These are phyloP conservation scores for Martiniozyma asiatica DNA, from an alignment of 1,139 yeast genomes.

Conservation along the genomic window DNA sequence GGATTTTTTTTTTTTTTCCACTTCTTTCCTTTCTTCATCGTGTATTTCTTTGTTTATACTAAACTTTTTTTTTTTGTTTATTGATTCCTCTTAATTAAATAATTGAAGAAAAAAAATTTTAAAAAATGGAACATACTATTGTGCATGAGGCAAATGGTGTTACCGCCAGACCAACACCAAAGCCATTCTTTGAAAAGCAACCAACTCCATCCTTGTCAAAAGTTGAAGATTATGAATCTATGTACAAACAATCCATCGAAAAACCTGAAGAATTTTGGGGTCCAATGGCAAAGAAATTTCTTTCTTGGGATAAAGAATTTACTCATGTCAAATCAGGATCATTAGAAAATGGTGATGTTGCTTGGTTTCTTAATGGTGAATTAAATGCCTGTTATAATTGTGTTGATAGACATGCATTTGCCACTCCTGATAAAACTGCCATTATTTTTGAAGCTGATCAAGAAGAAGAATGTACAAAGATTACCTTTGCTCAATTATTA, in stretches of 20 bases:
- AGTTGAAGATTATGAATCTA: slow-evolving; percentile 57
- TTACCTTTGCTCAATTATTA: slow-evolving; percentile 80
- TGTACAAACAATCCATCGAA: slow-evolving; percentile 67
- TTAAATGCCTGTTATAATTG: slow-evolving; percentile 91
- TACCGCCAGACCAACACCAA: slow-evolving; percentile 53
- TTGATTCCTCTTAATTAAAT: too few species aligned
- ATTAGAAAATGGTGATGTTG: slow-evolving; percentile 62
- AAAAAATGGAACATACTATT: too few species aligned
- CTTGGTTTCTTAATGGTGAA: slow-evolving; percentile 92
- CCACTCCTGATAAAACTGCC: slow-evolving; percentile 79
- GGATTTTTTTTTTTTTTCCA: too few species aligned
- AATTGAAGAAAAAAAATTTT: too few species aligned
- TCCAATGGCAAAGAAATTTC: slow-evolving; percentile 62
- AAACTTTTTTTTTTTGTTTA: too few species aligned
- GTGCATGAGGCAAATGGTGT: slow-evolving; percentile 80
- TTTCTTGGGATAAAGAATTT: slow-evolving; percentile 81
- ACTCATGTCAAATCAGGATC: slow-evolving; percentile 62
- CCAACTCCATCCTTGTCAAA: slow-evolving; percentile 32
- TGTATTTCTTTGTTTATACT: too few species aligned
- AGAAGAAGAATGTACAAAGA: slow-evolving; percentile 56
- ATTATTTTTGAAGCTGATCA: slow-evolving; percentile 93
- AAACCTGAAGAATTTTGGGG: slow-evolving; percentile 84
- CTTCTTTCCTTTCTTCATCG: too few species aligned
- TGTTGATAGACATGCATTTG: slow-evolving; percentile 91
- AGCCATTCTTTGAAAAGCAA: slow-evolving; percentile 63